Evolutionary conservation across 306 rosid genomes (phyloP).

Genomic region (Citrullus mucosospermus): DNA sequence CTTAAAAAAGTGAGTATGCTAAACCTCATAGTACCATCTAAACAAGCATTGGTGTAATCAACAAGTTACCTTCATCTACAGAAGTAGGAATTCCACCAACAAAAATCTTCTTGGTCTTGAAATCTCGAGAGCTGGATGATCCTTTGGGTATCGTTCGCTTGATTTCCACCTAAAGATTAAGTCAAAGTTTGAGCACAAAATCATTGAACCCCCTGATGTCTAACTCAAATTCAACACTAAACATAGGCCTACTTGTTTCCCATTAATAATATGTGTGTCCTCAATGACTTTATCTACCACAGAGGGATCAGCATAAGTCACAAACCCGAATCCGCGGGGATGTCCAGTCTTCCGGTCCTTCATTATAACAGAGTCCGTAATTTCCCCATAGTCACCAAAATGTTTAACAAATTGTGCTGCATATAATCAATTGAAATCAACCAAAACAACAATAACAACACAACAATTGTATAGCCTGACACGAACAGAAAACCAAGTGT

Average conservation of each 20-base stretch:
- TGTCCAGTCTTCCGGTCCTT: constrained; percentile 90
- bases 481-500: not conserved
- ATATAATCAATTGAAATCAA: constrained; percentile 12
- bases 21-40: constrained; percentile 30
- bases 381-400: constrained; percentile 76
- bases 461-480: not conserved
- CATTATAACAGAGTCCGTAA: constrained; percentile 84
- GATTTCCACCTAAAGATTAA: constrained; percentile 60
- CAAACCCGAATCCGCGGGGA: constrained; percentile 91
- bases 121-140: constrained; percentile 65
- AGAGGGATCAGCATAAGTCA: constrained; percentile 67
- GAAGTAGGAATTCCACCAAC: constrained; percentile 91
- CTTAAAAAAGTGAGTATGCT: constrained; percentile 57
- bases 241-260: constrained; percentile 51
- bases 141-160: constrained; percentile 96
- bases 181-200: not conserved
- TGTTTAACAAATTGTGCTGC: constrained; percentile 82
- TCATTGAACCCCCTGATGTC: constrained; percentile 5
- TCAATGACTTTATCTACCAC: constrained; percentile 89
- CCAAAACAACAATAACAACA: not conserved
- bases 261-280: constrained; percentile 66
- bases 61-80: constrained; percentile 63
- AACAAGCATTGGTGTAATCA: constrained; percentile 1
- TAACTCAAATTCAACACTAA: constrained; percentile 13
- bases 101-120: constrained; percentile 83